Percentiles rank a stretch among this genome's conserved stretches.
Evolutionary conservation across 352 stramenopile genomes (phyloP).

Genomic region (Globisporangium lucens): DNA sequence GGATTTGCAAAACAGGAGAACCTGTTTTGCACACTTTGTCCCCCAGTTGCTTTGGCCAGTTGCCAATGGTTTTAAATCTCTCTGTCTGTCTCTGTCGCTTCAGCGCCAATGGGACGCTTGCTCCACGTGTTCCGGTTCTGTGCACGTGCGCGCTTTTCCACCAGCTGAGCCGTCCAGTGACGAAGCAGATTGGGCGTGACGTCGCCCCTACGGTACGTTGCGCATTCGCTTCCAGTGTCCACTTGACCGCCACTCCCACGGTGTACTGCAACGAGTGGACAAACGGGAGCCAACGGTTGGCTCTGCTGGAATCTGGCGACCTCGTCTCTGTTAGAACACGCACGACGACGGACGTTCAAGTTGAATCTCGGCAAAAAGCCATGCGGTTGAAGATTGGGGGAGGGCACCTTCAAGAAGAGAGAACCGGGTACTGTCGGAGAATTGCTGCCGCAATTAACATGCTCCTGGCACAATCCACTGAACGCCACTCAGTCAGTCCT

Average conservation of each 20-base stretch:
- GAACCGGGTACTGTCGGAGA: background rate
- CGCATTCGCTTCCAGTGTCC: constrained; percentile 4
- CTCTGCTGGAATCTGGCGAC: background rate
- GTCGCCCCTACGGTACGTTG: background rate
- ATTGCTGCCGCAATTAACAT: background rate
- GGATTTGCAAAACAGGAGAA: constrained; percentile 3
- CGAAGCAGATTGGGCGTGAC: background rate
- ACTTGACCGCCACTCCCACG: background rate
- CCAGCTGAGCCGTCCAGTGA: constrained; percentile 6
- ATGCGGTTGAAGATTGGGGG: constrained; percentile 13
- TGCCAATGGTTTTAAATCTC: background rate
- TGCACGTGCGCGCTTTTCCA: constrained; percentile 2
- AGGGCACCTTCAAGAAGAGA: constrained; percentile 6
- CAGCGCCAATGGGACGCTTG: background rate
- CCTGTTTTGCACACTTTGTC: background rate
- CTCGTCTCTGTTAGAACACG: constrained; percentile 1
- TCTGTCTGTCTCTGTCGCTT: background rate
- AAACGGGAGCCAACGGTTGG: constrained; percentile 3
- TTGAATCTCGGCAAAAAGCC: constrained; percentile 15
- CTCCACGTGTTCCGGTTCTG: background rate
- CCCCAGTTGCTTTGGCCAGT: background rate
- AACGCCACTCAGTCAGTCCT: background rate
- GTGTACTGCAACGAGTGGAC: constrained; percentile 4
- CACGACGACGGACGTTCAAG: constrained; percentile 9
- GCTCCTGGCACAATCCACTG: background rate